These are phyloP conservation scores for Xylaria sp. DNA, from an alignment of 2,329 filamentous ascomycete species.

Conservation along the genomic window DNA sequence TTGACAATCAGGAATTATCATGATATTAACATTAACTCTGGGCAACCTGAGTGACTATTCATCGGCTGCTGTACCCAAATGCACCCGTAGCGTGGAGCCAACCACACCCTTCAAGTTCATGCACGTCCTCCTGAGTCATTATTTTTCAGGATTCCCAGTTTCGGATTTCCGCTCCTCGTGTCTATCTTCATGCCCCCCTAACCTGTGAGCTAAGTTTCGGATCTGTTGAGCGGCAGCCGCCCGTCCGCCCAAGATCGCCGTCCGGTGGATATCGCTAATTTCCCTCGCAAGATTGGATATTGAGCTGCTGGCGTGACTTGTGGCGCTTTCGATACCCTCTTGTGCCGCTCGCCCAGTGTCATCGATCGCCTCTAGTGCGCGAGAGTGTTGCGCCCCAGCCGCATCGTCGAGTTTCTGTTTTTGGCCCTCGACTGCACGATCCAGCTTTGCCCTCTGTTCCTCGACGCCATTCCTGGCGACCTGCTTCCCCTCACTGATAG, in stretches of 20 bases:
- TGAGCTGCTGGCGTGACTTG: slow-evolving; percentile 10
- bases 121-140: not conserved
- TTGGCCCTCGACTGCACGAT: not conserved
- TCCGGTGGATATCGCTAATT: slow-evolving; percentile 24
- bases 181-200: slow-evolving; percentile 17
- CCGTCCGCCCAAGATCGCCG: slow-evolving; percentile 12
- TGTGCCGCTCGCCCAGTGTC: slow-evolving; percentile 15
- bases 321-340: slow-evolving; percentile 10
- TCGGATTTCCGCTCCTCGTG: slow-evolving; percentile 9
- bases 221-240: slow-evolving; percentile 24
- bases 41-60: not conserved
- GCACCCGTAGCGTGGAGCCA: not conserved
- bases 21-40: slow-evolving; percentile 17
- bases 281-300: slow-evolving; percentile 9
- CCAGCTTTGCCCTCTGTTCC: not conserved
- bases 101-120: not conserved
- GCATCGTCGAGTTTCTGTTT: not conserved
- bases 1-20: not conserved
- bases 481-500: slow-evolving; percentile 19
- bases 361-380: slow-evolving; percentile 1
- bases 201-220: slow-evolving; percentile 15
- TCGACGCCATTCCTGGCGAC: slow-evolving; percentile 11
- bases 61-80: not conserved
- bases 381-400: slow-evolving; percentile 12
- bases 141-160: not conserved